Conservation (phyloP, 2,329 filamentous ascomycete genomes). For the Beauveria pseudobassiana region DNA sequence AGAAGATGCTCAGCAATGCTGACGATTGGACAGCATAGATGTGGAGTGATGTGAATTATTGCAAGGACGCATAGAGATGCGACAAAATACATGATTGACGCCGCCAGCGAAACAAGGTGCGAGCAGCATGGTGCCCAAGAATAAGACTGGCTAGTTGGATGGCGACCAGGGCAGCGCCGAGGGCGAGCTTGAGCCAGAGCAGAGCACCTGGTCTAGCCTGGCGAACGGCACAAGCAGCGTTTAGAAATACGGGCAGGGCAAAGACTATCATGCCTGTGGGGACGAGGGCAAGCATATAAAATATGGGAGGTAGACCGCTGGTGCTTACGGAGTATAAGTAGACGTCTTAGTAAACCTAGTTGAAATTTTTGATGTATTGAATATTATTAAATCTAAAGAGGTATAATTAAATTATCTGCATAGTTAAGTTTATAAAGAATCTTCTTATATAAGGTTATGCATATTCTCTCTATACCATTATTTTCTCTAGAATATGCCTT, state of each 20-base stretch:
- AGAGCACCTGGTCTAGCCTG: slow-evolving; percentile 5
- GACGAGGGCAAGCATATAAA: not conserved
- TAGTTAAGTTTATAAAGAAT: too few relatives aligned
- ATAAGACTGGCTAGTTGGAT: slow-evolving; percentile 20
- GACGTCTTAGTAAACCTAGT: too few relatives aligned
- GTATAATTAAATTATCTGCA: too few relatives aligned
- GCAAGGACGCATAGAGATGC: slow-evolving; percentile 20
- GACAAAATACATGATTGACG: slow-evolving; percentile 21
- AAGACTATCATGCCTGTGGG: not conserved
- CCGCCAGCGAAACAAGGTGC: slow-evolving; percentile 21
- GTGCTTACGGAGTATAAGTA: too few relatives aligned
- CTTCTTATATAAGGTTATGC: too few relatives aligned
- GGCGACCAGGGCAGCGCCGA: accelerated
- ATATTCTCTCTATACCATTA: too few relatives aligned
- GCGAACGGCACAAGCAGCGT: not conserved
- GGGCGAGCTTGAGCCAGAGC: slow-evolving; percentile 18
- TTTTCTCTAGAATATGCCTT: too few relatives aligned
- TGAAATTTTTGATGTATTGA: too few relatives aligned
- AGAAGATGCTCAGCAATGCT: slow-evolving; percentile 23
- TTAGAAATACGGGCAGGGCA: not conserved
- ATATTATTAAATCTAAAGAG: too few relatives aligned
- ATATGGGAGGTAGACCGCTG: too few relatives aligned
- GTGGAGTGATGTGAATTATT: slow-evolving; percentile 28
- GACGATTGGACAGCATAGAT: slow-evolving; percentile 25
- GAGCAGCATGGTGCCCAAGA: slow-evolving; percentile 18